Conservation (phyloP, 768 basidiomycete genomes). For the Suillus alpinus region DNA sequence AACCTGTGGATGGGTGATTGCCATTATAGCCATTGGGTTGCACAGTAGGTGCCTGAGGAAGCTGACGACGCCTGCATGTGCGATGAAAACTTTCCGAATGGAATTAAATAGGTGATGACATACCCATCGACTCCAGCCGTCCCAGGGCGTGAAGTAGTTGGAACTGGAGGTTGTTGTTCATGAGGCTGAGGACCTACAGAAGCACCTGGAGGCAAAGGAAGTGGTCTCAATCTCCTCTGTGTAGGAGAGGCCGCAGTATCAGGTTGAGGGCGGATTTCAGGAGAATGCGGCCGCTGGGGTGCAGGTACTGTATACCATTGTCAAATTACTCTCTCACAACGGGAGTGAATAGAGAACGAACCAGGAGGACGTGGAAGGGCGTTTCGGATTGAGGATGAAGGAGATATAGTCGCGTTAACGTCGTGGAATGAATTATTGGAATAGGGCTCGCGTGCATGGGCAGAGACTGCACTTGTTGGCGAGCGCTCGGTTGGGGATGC, state of each 20-base stretch:
- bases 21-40: constrained; percentile 13
- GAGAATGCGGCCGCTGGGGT: constrained; percentile 15
- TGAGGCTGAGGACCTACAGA: constrained; percentile 9
- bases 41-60: constrained; percentile 23
- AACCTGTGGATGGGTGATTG: constrained; percentile 21
- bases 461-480: constrained; percentile 14
- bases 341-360: constrained; percentile 12
- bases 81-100: neutral
- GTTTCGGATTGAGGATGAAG: constrained; percentile 12
- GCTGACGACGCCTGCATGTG: constrained; percentile 25
- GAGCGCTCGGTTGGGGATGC: constrained; percentile 30
- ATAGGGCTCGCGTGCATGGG: constrained; percentile 18
- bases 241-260: constrained; percentile 28
- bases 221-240: constrained; percentile 26
- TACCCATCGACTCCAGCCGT: constrained; percentile 26
- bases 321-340: neutral
- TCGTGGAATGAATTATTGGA: constrained; percentile 21
- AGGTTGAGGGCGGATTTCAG: constrained; percentile 19
- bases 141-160: constrained; percentile 22
- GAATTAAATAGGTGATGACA: neutral
- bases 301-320: neutral
- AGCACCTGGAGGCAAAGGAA: constrained; percentile 27
- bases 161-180: constrained; percentile 12
- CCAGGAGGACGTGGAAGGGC: constrained; percentile 22
- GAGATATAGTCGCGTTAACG: constrained; percentile 10